A percentile compares a stretch with the other conserved stretches of the same genome.
phyloP scores from a whole-genome alignment of 306 rosid species.

The Hippophae tibetana region DNA sequence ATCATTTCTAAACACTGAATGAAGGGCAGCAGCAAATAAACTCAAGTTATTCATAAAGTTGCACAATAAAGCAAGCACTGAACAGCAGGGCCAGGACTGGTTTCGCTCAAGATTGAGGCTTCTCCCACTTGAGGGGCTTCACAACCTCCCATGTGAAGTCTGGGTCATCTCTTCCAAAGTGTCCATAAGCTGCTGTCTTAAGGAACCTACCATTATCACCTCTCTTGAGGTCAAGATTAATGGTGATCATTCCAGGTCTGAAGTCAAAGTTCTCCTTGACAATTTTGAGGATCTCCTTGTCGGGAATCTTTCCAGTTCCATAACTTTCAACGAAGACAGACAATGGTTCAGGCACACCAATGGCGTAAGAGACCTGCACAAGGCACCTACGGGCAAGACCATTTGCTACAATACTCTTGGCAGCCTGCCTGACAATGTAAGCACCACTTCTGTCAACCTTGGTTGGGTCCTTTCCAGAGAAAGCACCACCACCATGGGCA shows the following conservation, averaged over 20 bases:
- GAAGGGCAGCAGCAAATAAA: conserved; percentile 20
- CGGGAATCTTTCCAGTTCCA: conserved; percentile 88
- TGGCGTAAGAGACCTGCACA: conserved; percentile 95
- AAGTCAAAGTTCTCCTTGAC: conserved; percentile 94
- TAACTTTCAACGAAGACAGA: conserved; percentile 75
- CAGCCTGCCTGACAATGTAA: conserved; percentile 92
- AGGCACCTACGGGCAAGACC: conserved; percentile 88
- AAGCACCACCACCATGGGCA: conserved; percentile 99
- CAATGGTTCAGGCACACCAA: conserved; percentile 96
- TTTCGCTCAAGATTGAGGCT: conserved; percentile 51
- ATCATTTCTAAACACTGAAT: conserved; percentile 12
- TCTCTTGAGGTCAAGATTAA: conserved; percentile 87
- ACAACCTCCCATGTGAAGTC: conserved; percentile 99
- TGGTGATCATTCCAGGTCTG: conserved; percentile 97
- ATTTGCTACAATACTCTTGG: conserved; percentile 87
- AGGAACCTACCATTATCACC: conserved; percentile 77
- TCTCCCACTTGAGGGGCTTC: conserved; percentile 98
- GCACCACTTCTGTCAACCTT: conserved; percentile 99
- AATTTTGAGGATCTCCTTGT: conserved; percentile 77
- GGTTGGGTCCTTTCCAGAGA: conserved; percentile 99
- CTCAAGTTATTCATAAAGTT: conserved; percentile 50
- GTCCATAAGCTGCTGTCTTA: conserved; percentile 99
- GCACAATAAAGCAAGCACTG: conserved; percentile 16
- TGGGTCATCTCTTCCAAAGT: conserved; percentile 92
- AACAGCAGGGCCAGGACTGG: conserved; percentile 13